phyloP scores from a whole-genome alignment of 768 basidiomycete species.

The Cystobasidiopsis lactophilus region DNA sequence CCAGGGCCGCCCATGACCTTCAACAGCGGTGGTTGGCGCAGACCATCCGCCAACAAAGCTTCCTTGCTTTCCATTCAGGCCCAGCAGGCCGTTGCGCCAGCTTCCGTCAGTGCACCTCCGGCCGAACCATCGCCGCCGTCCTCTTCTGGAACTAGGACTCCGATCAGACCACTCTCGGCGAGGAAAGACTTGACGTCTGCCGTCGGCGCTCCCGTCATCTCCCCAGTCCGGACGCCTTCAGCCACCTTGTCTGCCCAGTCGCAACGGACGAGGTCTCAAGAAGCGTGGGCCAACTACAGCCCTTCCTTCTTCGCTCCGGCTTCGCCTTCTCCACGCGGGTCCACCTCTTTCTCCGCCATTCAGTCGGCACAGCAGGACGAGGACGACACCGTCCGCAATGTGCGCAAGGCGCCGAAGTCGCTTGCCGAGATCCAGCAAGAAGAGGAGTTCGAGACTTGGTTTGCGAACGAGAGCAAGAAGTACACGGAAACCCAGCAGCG shows the following conservation, averaged over 20 bases:
- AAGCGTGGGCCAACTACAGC: slow-evolving; percentile 15
- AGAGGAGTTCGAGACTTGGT: slow-evolving; percentile 20
- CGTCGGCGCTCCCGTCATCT: slow-evolving; percentile 13
- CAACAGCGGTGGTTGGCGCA: neutral
- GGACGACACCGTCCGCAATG: slow-evolving; percentile 8
- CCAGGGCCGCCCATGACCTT: neutral
- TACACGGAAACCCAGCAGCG: slow-evolving; percentile 5
- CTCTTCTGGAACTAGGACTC: neutral
- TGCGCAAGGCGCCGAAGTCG: slow-evolving; percentile 6
- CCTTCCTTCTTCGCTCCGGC: slow-evolving; percentile 2
- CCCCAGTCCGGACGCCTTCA: slow-evolving; percentile 7
- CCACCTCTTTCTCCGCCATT: slow-evolving; percentile 13
- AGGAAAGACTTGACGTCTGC: neutral
- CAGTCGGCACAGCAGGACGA: slow-evolving; percentile 13
- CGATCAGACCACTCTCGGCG: neutral
- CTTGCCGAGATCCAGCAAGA: slow-evolving; percentile 19
- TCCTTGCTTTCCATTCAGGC: neutral
- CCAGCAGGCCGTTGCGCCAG: neutral
- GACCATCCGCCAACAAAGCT: neutral
- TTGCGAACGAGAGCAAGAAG: slow-evolving; percentile 14
- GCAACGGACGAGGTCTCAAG: neutral
- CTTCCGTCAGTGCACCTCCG: neutral
- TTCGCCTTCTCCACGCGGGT: neutral
- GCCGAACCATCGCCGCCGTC: neutral
- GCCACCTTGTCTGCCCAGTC: neutral